Conservation (phyloP, 1,284 basidiomycete genomes). For the Neonothopanus nambi region DNA sequence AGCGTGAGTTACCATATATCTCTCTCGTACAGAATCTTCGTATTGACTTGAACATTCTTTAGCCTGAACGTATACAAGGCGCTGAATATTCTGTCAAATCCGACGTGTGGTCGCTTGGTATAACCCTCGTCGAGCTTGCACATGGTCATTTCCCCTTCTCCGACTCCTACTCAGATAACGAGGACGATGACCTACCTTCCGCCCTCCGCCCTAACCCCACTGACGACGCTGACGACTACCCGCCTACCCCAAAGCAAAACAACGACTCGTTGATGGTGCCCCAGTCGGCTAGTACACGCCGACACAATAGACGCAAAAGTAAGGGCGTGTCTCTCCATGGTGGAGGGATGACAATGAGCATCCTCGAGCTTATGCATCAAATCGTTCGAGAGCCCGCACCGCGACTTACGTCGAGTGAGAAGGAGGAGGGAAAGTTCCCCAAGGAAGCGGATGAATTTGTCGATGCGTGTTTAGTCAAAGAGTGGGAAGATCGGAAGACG, state of each 20-base stretch:
- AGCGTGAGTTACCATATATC: conserved; percentile 67
- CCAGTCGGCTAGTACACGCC: conserved; percentile 24
- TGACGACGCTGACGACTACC: conserved; percentile 26
- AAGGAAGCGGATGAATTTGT: conserved; percentile 12
- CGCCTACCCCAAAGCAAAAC: conserved; percentile 47
- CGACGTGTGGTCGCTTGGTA: conserved; percentile 96
- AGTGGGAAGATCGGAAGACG: conserved; percentile 9
- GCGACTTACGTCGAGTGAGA: conserved; percentile 39
- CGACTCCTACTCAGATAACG: conserved; percentile 61
- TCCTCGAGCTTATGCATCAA: conserved; percentile 86
- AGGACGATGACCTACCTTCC: conserved; percentile 43
- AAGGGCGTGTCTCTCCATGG: conserved; percentile 86
- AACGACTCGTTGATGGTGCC: conserved; percentile 20
- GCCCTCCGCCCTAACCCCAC: background rate
- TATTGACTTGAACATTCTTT: conserved; percentile 15
- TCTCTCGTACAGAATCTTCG: background rate
- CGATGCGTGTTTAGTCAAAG: conserved; percentile 10
- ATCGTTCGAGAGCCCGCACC: conserved; percentile 90
- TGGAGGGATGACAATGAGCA: conserved; percentile 83
- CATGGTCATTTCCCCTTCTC: conserved; percentile 90
- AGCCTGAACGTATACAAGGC: conserved; percentile 99
- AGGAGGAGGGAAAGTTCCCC: conserved; percentile 1
- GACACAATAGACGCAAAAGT: conserved; percentile 54
- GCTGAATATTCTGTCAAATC: conserved; percentile 97
- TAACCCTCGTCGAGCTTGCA: conserved; percentile 92